Conservation (phyloP, 805 yeast genomes). For the Ogataea methylovora region DNA sequence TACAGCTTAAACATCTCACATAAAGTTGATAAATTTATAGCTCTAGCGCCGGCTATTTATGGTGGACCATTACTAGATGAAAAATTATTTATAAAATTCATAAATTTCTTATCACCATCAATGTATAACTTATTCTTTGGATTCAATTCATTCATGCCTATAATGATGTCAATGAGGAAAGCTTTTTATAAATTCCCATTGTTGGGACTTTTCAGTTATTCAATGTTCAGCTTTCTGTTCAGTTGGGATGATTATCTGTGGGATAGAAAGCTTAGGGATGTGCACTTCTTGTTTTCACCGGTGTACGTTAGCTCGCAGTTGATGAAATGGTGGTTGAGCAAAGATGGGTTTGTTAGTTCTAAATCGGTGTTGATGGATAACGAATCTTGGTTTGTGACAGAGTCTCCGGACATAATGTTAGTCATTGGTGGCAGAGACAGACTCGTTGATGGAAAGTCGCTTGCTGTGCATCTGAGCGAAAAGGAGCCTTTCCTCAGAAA, state of each 20-base stretch:
- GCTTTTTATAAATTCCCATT: constrained; percentile 39
- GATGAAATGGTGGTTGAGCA: constrained; percentile 90
- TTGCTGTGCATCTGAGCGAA: constrained; percentile 55
- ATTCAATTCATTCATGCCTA: constrained; percentile 66
- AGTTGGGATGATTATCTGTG: constrained; percentile 82
- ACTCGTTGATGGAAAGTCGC: constrained; percentile 67
- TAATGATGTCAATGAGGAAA: constrained; percentile 55
- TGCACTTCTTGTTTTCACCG: constrained; percentile 83
- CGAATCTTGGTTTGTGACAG: constrained; percentile 43
- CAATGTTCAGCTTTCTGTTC: constrained; percentile 80
- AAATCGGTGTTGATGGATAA: constrained; percentile 47
- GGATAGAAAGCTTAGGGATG: constrained; percentile 56
- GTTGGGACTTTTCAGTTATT: constrained; percentile 61
- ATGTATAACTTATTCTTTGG: constrained; percentile 59
- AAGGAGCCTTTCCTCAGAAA: constrained; percentile 44
- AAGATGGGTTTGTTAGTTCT: constrained; percentile 38
- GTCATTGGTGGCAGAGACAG: constrained; percentile 69
- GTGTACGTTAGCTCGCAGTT: constrained; percentile 70
- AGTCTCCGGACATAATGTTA: constrained; percentile 53
- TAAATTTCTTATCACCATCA: constrained; percentile 42
- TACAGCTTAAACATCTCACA: constrained; percentile 26
- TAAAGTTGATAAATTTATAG: constrained; percentile 61
- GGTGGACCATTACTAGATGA: constrained; percentile 72
- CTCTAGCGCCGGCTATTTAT: constrained; percentile 86
- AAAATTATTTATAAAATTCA: constrained; percentile 52